Evolutionary conservation across 306 rosid genomes (phyloP), one percentile per base, ranked within the genome.

Genomic region (apple (Malus domestica)): DNA sequence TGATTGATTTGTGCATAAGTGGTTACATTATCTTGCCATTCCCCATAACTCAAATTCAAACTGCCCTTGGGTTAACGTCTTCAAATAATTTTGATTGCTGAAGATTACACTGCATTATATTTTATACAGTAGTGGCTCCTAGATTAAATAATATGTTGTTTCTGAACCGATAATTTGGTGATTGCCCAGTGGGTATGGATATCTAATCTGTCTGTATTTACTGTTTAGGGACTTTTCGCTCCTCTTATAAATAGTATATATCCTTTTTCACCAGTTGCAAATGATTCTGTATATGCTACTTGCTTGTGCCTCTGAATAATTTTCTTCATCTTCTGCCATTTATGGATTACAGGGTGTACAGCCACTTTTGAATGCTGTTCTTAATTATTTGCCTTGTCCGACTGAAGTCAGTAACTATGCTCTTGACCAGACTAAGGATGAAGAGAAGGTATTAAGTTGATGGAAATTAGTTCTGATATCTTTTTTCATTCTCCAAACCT

Each of bases 321-420:
- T 68, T 44, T 35, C 71, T 80, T 84, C 69, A 69, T 87, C 27
- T 60, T 80, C 65, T 71, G 62, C 71, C 68, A 61, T 78, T 84
- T 63, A 72, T 83, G 87, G 60, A 70, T 58, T 82, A 23, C 90
- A 95, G 99, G 97, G 99, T 66, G 97, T 95, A 40, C 99, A 95
- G 77, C 97, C 99, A 61, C 99, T 95, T 87, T 84, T 95, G 86
- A 85, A 95, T 80, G 97, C 93, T 40, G 97, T 95, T 29, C 85
- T 92, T 75, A 83, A 70, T 80, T 95, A 95, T 89, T 85, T 95
- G 90, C 99, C 99, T 54, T 92, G 96, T 86, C 99, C 99, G 76
- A 40, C 80, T 72, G 97, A 95, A 92, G 98, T 95, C 76, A 81
- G 77, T 81, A 95, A 75, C 84, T 80, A 83, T 88, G 99, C 98